phyloP scores from a whole-genome alignment of 192 early-diverging fungal genomes.

The Coemansia sp. region DNA sequence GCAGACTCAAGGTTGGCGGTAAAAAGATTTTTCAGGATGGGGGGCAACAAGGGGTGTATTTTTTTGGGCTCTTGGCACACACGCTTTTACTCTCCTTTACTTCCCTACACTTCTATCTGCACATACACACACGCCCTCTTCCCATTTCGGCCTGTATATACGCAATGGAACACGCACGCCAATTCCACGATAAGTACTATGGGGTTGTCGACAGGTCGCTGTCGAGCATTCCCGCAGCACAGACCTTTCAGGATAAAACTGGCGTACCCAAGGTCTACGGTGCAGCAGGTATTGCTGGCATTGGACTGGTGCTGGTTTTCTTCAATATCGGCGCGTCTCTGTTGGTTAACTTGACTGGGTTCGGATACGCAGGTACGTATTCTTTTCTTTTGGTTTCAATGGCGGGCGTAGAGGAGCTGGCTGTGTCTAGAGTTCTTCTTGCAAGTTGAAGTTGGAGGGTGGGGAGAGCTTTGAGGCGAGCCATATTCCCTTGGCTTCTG shows the following conservation, averaged over 20 bases:
- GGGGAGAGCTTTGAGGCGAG: neutral
- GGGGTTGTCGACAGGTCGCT: conserved; percentile 67
- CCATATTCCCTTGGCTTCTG: too few relatives aligned
- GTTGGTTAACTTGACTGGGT: conserved; percentile 82
- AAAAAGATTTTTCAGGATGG: too few relatives aligned
- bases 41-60: neutral
- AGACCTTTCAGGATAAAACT: conserved; percentile 70
- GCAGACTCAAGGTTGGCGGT: too few relatives aligned
- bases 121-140: neutral
- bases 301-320: conserved; percentile 77
- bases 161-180: conserved; percentile 42
- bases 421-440: too few relatives aligned
- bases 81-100: neutral
- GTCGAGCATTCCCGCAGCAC: conserved; percentile 62
- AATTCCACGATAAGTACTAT: conserved; percentile 48
- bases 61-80: neutral
- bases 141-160: conserved; percentile 2
- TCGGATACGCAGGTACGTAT: conserved; percentile 77
- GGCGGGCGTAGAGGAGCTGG: too few relatives aligned
- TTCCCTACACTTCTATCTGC: conserved; percentile 2
- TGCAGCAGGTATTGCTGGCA: conserved; percentile 59
- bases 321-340: conserved; percentile 83
- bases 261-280: conserved; percentile 91
- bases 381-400: neutral
- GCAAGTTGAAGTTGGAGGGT: too few relatives aligned